phyloP scores from a whole-genome alignment of 2,329 filamentous ascomycete species.

The Penicillium psychrosexuale region DNA sequence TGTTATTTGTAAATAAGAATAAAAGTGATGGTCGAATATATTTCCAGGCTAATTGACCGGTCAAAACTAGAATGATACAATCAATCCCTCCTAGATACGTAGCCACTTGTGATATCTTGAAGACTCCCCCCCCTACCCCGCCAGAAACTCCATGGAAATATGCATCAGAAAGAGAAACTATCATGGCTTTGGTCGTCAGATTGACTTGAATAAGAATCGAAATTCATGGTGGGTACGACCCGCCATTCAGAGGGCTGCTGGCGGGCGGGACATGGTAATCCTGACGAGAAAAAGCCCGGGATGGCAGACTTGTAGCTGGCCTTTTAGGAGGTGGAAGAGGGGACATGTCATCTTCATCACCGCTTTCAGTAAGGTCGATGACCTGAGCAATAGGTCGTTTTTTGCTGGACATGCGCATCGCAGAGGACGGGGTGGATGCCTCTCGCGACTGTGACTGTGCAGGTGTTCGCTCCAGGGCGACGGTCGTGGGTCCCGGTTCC shows the following conservation, averaged over 20 bases:
- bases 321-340: slow-evolving; percentile 38
- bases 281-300: slow-evolving; percentile 22
- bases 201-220: slow-evolving; percentile 15
- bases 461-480: slow-evolving; percentile 33
- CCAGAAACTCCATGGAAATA: slow-evolving; percentile 21
- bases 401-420: slow-evolving; percentile 33
- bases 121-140: slow-evolving; percentile 1
- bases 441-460: slow-evolving; percentile 38
- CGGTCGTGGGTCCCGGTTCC: slow-evolving; percentile 26
- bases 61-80: not conserved
- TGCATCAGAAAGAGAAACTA: slow-evolving; percentile 5
- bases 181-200: not conserved
- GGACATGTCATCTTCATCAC: slow-evolving; percentile 50
- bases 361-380: slow-evolving; percentile 55
- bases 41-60: not conserved
- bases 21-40: not conserved
- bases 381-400: slow-evolving; percentile 50
- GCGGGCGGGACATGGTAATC: slow-evolving; percentile 23
- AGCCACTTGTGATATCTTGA: slow-evolving; percentile 1
- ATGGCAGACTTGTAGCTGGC: slow-evolving; percentile 24
- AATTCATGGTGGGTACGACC: slow-evolving; percentile 17
- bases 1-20: not conserved
- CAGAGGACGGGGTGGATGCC: slow-evolving; percentile 40
- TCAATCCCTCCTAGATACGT: not conserved
- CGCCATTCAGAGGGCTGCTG: slow-evolving; percentile 21